Conservation (phyloP, 352 stramenopile genomes). For the Globisporangium iwayamae region DNA sequence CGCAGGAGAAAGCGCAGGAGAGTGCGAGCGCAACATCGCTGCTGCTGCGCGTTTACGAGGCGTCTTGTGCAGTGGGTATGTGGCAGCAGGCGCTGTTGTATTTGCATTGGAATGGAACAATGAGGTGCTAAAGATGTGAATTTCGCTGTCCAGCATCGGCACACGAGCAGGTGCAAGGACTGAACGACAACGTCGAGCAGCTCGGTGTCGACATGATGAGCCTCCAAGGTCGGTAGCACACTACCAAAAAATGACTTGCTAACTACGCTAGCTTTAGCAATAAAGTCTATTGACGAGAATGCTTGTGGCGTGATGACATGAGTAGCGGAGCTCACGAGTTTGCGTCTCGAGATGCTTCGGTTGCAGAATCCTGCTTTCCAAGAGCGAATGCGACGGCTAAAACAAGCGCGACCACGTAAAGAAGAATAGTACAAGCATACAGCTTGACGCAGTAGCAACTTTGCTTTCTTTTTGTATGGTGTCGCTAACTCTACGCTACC, state of each 20-base stretch:
- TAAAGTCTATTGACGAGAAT: not conserved
- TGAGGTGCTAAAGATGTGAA: not conserved
- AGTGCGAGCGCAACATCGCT: not conserved
- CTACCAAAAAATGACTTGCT: not conserved
- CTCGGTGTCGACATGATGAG: not conserved
- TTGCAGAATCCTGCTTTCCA: slow-evolving; percentile 16
- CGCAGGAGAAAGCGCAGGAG: not conserved
- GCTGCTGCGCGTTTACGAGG: slow-evolving; percentile 1
- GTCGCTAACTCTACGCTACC: not conserved
- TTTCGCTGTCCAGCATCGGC: not conserved
- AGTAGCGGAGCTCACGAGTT: slow-evolving; percentile 12
- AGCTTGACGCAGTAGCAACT: not conserved
- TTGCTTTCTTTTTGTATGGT: not conserved
- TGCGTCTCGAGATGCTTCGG: slow-evolving; percentile 16
- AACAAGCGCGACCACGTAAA: not conserved
- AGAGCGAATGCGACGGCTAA: slow-evolving; percentile 14
- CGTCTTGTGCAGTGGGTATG: not conserved
- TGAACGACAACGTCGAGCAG: slow-evolving; percentile 1
- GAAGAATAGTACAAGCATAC: no score
- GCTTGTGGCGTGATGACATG: not conserved
- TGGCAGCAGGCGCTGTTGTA: not conserved
- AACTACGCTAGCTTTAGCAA: not conserved
- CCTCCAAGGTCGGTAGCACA: not conserved
- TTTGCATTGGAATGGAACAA: not conserved
- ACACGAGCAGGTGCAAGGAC: not conserved